Conservation (phyloP, 73 alveolate genomes). For the Loxodes magnus region DNA sequence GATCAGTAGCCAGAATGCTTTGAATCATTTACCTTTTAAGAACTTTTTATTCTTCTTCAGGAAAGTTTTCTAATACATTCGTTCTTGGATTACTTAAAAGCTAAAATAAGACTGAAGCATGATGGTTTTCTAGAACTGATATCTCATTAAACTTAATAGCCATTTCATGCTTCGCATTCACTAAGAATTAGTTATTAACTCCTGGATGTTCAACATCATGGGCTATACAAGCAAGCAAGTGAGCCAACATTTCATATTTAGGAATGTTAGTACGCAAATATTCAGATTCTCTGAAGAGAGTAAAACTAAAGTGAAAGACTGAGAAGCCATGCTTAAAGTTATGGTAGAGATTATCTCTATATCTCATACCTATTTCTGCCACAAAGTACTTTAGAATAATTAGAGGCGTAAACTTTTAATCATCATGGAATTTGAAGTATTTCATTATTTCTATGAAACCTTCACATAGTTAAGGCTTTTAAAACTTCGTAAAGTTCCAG, state of each 20-base stretch:
- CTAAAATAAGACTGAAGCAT: constrained; percentile 55
- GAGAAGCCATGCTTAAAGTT: constrained; percentile 8
- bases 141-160: constrained; percentile 66
- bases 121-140: constrained; percentile 74
- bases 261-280: no score
- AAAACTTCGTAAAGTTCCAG: no score
- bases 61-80: constrained; percentile 28
- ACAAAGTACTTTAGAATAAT: no score
- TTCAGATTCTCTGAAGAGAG: constrained; percentile 2
- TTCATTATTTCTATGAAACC: no score
- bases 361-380: no score
- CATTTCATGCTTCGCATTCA: constrained; percentile 36
- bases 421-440: no score
- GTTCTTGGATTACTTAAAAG: constrained; percentile 28
- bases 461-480: no score
- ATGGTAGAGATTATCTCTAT: constrained; percentile 9
- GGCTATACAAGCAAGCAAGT: constrained; percentile 38
- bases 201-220: constrained; percentile 92
- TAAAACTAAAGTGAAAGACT: neutral
- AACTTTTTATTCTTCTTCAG: constrained; percentile 22
- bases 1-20: constrained; percentile 50
- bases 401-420: no score
- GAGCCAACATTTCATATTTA: no score
- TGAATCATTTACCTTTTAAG: constrained; percentile 41
- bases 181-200: constrained; percentile 48